Base-by-base conservation (phyloP, 768 basidiomycete species). In the Pleurotus tuber-regium region DNA sequence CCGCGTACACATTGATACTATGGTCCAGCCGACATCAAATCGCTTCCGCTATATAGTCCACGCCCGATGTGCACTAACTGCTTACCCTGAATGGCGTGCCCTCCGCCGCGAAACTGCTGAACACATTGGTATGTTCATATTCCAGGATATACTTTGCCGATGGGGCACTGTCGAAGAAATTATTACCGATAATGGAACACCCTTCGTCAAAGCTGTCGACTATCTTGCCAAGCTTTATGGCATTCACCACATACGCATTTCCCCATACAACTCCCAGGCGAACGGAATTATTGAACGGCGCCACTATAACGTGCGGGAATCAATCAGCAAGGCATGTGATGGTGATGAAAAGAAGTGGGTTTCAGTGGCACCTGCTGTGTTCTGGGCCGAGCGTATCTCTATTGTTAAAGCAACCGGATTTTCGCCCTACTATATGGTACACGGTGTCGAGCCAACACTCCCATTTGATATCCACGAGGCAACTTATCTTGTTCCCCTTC, bases 181-280 rank as follows among this genome's bases (percentile, higher is more conserved):
- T 4, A 63, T 75, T 0, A 72, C 70, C 0, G 73, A 76, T 54
- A 73, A 73, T 55, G 63, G 70, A 0, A 55, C 66, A 0, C 62
- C 63, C 0, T 64, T 70, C 31, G 41, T 69, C 2, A 57, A 59
- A 2, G 71, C 63, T 1, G 51, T 59, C 0, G 30, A 30, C 25
- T 53, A 43, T 9, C 14, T 44, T 11, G 28, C 52, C 18, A 23
- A 54, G 18, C n/a, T 40, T 11, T 23, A 47, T 8, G 62, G 70
- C 10, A 44, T 43, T 4, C 66, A 66, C 26, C 38, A 52, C 29
- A 71, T 72, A 8, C 33, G 50, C 0, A 73, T 72, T 11, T 67
- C 62, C 0, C 48, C 62, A 0, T 73, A 73, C 52, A 73, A 73
- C 40, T 71, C 67, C 0, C 53, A 58, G 4, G 67, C 67, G 0